Percentiles rank a stretch among this genome's conserved stretches.
Conservation (phyloP, 176 grass and related monocot species). For the Chloris gayana region DNA sequence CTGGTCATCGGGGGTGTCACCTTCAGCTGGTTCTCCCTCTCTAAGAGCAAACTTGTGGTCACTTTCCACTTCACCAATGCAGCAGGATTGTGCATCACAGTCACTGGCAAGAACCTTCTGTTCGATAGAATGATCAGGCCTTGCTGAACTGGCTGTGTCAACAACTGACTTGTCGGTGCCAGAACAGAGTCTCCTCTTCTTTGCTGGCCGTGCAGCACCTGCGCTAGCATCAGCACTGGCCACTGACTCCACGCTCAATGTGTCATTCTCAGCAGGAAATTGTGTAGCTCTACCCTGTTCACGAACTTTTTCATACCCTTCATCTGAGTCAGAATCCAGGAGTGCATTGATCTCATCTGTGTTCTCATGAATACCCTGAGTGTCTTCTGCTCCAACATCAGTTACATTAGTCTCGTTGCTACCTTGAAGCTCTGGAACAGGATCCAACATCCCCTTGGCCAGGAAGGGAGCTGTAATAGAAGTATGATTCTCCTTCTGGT, state of each 20-base stretch:
- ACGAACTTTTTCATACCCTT: slow-evolving; percentile 44
- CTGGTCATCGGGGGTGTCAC: slow-evolving; percentile 37
- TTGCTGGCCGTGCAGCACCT: slow-evolving; percentile 48
- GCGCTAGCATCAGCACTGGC: slow-evolving; percentile 47
- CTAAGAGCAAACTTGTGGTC: slow-evolving; percentile 31
- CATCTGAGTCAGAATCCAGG: slow-evolving; percentile 82
- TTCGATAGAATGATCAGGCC: slow-evolving; percentile 40
- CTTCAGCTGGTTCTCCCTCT: slow-evolving; percentile 49
- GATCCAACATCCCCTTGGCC: slow-evolving; percentile 33
- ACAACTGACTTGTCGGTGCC: slow-evolving; percentile 64
- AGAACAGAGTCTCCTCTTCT: slow-evolving; percentile 68
- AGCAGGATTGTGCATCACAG: slow-evolving; percentile 64
- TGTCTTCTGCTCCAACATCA: slow-evolving; percentile 48
- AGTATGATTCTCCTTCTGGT: slow-evolving; percentile 38
- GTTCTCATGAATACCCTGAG: slow-evolving; percentile 79
- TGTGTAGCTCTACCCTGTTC: slow-evolving; percentile 42
- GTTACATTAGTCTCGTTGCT: slow-evolving; percentile 73
- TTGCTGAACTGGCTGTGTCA: slow-evolving; percentile 81
- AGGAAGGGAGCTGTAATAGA: slow-evolving; percentile 21
- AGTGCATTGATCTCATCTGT: slow-evolving; percentile 84
- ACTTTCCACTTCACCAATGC: slow-evolving; percentile 58
- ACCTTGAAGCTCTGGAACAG: slow-evolving; percentile 60
- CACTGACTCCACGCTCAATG: slow-evolving; percentile 48
- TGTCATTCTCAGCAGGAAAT: slow-evolving; percentile 31
- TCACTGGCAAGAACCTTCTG: slow-evolving; percentile 45